phyloP scores from a whole-genome alignment of 2,329 filamentous ascomycete genomes.

The Fusarium sp. region DNA sequence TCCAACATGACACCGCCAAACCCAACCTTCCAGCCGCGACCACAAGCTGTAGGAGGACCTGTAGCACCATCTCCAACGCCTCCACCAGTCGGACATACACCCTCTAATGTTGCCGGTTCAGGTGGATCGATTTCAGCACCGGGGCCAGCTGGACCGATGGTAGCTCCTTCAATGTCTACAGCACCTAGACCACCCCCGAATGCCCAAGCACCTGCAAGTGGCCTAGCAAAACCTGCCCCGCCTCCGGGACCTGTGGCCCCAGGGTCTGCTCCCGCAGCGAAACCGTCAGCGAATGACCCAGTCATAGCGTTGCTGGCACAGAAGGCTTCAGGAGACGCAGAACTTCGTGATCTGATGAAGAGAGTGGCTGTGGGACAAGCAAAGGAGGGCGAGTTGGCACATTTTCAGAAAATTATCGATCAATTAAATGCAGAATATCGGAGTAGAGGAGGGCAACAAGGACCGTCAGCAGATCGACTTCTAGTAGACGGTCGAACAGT shows the following conservation, averaged over 20 bases:
- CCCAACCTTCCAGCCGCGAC: slow-evolving; percentile 38
- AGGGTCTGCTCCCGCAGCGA: slow-evolving; percentile 34
- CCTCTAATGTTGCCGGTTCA: slow-evolving; percentile 39
- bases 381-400: slow-evolving; percentile 75
- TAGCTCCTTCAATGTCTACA: slow-evolving; percentile 46
- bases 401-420: slow-evolving; percentile 85
- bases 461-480: slow-evolving; percentile 66
- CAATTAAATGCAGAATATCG: slow-evolving; percentile 75
- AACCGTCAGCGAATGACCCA: slow-evolving; percentile 67
- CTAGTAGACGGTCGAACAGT: slow-evolving; percentile 68
- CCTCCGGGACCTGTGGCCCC: slow-evolving; percentile 28
- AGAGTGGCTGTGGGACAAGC: slow-evolving; percentile 82
- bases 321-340: slow-evolving; percentile 77
- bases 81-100: slow-evolving; percentile 38
- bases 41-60: slow-evolving; percentile 27
- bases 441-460: slow-evolving; percentile 62
- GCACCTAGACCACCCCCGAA: slow-evolving; percentile 35
- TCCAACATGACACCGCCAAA: slow-evolving; percentile 33
- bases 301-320: slow-evolving; percentile 85
- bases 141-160: slow-evolving; percentile 42
- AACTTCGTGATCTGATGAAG: slow-evolving; percentile 84
- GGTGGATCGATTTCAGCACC: slow-evolving; percentile 38
- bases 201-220: slow-evolving; percentile 35
- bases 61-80: slow-evolving; percentile 41
- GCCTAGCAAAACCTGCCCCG: slow-evolving; percentile 31